Percentiles rank a stretch among this genome's conserved stretches.
These are phyloP conservation scores for Phytophthora sp. DNA, from an alignment of 352 stramenopile species.

Conservation along the genomic window DNA sequence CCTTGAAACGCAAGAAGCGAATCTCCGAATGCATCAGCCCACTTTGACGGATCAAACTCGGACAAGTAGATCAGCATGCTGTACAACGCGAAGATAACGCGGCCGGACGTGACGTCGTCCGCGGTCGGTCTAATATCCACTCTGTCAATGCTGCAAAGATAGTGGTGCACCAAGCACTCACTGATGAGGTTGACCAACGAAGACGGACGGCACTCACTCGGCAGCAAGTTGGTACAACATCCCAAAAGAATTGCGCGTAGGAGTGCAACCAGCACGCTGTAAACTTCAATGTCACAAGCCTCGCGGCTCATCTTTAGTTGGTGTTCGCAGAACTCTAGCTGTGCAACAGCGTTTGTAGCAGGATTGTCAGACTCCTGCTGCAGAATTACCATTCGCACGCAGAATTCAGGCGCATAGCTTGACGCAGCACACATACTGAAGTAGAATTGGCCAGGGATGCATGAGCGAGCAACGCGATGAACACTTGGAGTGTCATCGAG, in stretches of 20 bases:
- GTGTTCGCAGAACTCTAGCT: conserved; percentile 32
- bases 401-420: conserved; percentile 33
- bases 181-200: conserved; percentile 37
- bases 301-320: conserved; percentile 17
- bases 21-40: conserved; percentile 29
- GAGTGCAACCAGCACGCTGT: conserved; percentile 34
- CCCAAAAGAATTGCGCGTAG: conserved; percentile 38
- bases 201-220: conserved; percentile 23
- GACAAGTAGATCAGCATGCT: conserved; percentile 33
- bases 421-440: conserved; percentile 33
- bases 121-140: conserved; percentile 8
- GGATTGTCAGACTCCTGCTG: not conserved
- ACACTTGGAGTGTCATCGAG: conserved; percentile 11
- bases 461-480: conserved; percentile 14
- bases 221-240: conserved; percentile 15
- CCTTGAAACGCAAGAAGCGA: conserved; percentile 30
- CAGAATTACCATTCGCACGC: conserved; percentile 28
- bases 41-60: conserved; percentile 18
- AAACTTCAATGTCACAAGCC: conserved; percentile 36
- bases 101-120: conserved; percentile 26
- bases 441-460: conserved; percentile 29
- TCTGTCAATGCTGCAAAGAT: conserved; percentile 24
- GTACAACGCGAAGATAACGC: conserved; percentile 32
- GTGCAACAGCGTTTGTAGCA: conserved; percentile 1
- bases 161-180: conserved; percentile 41